A percentile compares a stretch with the other conserved stretches of the same genome.
phyloP scores from a whole-genome alignment of 345 rosid species.

The Populus nigra region DNA sequence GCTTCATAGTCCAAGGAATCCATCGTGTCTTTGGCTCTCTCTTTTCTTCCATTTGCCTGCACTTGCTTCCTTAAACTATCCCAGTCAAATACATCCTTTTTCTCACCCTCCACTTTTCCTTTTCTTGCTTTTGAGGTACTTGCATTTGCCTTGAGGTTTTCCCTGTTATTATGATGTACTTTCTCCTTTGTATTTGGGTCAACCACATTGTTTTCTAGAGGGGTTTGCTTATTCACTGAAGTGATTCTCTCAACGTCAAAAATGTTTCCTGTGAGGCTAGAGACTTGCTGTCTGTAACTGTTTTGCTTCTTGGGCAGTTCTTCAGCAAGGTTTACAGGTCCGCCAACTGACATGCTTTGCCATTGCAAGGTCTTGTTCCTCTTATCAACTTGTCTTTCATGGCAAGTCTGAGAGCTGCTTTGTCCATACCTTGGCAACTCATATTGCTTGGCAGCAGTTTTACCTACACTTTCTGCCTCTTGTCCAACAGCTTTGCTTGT shows the following conservation, averaged over 20 bases:
- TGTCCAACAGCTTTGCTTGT: slow-evolving; percentile 25
- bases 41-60: slow-evolving; percentile 37
- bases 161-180: slow-evolving; percentile 25
- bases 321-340: slow-evolving; percentile 31
- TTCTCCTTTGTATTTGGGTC: slow-evolving; percentile 39
- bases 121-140: slow-evolving; percentile 42
- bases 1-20: slow-evolving; percentile 90
- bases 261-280: slow-evolving; percentile 28
- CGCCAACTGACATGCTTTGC: slow-evolving; percentile 20
- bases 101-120: slow-evolving; percentile 40
- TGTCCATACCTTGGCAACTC: slow-evolving; percentile 23
- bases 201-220: slow-evolving; percentile 24
- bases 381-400: slow-evolving; percentile 28
- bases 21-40: slow-evolving; percentile 50
- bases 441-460: slow-evolving; percentile 25
- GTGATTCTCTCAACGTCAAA: slow-evolving; percentile 26
- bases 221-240: slow-evolving; percentile 23
- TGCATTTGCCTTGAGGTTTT: slow-evolving; percentile 27
- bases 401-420: slow-evolving; percentile 25
- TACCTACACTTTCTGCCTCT: slow-evolving; percentile 16
- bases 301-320: slow-evolving; percentile 26
- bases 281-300: slow-evolving; percentile 23
- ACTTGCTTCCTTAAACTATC: slow-evolving; percentile 65
- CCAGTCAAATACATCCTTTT: slow-evolving; percentile 63
- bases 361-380: slow-evolving; percentile 28